A percentile compares a stretch with the other conserved stretches of the same genome.
Evolutionary conservation across 2,329 filamentous ascomycete species (phyloP).

Genomic region (Ophiosphaerella korrae): DNA sequence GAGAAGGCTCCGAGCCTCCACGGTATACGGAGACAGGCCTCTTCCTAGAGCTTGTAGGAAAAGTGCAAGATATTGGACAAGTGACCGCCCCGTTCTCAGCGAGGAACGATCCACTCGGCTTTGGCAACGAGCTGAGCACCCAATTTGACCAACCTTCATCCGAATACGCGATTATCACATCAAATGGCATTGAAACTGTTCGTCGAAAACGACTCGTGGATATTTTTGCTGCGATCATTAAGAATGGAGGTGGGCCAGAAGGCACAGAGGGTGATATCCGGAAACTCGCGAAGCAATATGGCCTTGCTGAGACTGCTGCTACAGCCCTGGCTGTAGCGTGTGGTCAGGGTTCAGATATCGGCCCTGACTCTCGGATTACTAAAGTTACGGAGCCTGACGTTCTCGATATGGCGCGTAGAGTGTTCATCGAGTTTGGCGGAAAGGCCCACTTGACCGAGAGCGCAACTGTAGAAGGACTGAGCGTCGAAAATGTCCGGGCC

Average conservation of each 20-base stretch:
- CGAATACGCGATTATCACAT: constrained; percentile 90
- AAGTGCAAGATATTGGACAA: constrained; percentile 77
- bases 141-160: constrained; percentile 84
- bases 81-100: constrained; percentile 70
- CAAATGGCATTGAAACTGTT: constrained; percentile 85
- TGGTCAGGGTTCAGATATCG: constrained; percentile 85
- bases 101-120: constrained; percentile 72
- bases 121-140: constrained; percentile 94
- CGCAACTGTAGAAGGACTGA: constrained; percentile 63
- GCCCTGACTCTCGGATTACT: constrained; percentile 70
- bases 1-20: constrained; percentile 59
- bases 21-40: constrained; percentile 78
- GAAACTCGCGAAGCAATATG: constrained; percentile 84
- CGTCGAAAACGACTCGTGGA: constrained; percentile 85
- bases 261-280: constrained; percentile 81
- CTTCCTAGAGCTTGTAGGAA: constrained; percentile 76
- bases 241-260: constrained; percentile 74
- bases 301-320: constrained; percentile 84
- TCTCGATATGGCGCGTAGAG: constrained; percentile 80
- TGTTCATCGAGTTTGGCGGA: constrained; percentile 91
- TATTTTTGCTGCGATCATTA: constrained; percentile 83
- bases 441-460: constrained; percentile 85
- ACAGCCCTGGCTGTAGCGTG: constrained; percentile 93
- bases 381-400: constrained; percentile 81
- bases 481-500: constrained; percentile 81